Evolutionary conservation across 768 basidiomycete species (phyloP), one percentile per base, ranked within the genome.

Genomic region (Naganishia randhawae): DNA sequence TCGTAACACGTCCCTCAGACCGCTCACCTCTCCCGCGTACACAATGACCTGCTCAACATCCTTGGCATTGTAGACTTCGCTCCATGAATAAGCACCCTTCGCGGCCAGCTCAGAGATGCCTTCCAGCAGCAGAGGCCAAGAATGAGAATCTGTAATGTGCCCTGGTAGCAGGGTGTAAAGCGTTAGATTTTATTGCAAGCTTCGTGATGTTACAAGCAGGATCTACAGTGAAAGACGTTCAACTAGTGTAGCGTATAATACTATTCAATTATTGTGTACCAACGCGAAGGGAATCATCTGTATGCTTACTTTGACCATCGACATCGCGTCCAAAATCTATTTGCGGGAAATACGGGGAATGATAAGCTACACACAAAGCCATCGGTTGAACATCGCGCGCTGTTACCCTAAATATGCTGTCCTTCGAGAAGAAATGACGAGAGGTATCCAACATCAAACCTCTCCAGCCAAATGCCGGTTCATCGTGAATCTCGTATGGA

Each of bases 401-500:
- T 54, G 55, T 42, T 42, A 73, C 71, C 65, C 62, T 55, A 41
- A 37, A 27, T 0, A 75, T 52, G 32, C 50, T 29, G 25, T 65
- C 31, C 9, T 69, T 33, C 2, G 70, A 50, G 31, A 66, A 88
- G 86, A 82, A 92, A 80, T 91, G 88, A 29, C 90, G 82, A 0
- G 89, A 82, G 0, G 90, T 92, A 75, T 92, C 91, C 14, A 92
- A 83, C 85, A 91, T 85, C 65, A 91, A 83, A 10, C 88, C 89
- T 25, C 91, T 41, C 74, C 78, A 73, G 1, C 87, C 87, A 81
- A 85, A 90, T 13, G 85, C 85, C 22, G 89, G 88, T 3, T 81
- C 73, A 76, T 91, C 89, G 50, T 83, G 69, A 45, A 90, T 87
- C 7, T 81, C 31, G 32, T 73, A 73, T 4, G 76, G 74, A 1